Evolutionary conservation across 139 green algal genomes (phyloP), one percentile per base, ranked within the genome.

Genomic region (Spirogloea muscicola): DNA sequence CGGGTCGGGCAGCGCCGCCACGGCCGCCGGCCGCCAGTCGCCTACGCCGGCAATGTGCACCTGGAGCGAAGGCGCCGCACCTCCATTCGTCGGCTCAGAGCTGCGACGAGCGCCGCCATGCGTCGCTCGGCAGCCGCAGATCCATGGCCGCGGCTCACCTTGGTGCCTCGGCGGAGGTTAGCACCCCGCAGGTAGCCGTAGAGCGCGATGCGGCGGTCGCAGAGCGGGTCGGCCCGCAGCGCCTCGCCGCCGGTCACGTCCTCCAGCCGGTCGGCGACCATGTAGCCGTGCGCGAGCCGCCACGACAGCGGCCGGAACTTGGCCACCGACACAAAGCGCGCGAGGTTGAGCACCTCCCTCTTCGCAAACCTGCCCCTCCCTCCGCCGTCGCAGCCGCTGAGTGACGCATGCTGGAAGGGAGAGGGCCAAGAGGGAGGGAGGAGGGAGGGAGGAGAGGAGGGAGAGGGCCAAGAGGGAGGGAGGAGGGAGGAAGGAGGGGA

Each of bases 231-330:
- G 31, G 16, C 21, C 16, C 38, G 71, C 25, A 98, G 72, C 10
- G 72, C 46, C 59, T 94, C 91, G 25, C 79, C 66, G 16, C 86
- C 82, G 0, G 94, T 98, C 6, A 96, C 78, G 80, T 98, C 94
- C 86, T 98, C 91, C 51, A 95, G 89, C 13, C 93, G 64, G 78
- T 98, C 93, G 1, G 87, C 87, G 41, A 99, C 42, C 33, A 97
- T 57, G 85, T 95, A 99, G 0, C 91, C 89, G 73, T 97, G 94
- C 18, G 81, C 68, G 36, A 86, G 75, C 18, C 94, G 87, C 94
- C 94, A 99, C 0, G 73, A 87, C 39, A 99, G 86, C n/a, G 94
- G 94, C 3, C 93, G 86, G 33, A 93, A 89, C 84, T 97, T 98
- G 46, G 90, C 88, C 13, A 97, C 86, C 49, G 81, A 90, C 68